Percentiles rank a stretch among this genome's conserved stretches.
Conservation (phyloP, 768 basidiomycete species). For the Agrocybe praecox region DNA sequence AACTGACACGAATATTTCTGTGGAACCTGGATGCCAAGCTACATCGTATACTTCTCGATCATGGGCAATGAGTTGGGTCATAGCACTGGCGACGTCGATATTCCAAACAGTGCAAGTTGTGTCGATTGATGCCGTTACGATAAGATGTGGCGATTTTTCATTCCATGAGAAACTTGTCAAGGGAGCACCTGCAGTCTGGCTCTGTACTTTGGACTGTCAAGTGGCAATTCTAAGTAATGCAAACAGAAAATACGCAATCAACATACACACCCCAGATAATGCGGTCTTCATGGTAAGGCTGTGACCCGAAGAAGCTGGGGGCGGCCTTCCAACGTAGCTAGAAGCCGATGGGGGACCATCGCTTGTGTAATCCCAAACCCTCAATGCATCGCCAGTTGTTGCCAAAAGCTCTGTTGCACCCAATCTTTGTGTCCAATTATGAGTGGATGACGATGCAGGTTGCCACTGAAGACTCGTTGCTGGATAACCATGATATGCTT, state of each 20-base stretch:
- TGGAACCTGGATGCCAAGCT: constrained; percentile 96
- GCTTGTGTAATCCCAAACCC: constrained; percentile 87
- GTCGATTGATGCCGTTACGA: constrained; percentile 98
- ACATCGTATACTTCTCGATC: constrained; percentile 97
- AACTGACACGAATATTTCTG: constrained; percentile 97
- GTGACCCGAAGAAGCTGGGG: constrained; percentile 54
- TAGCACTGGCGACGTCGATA: constrained; percentile 88
- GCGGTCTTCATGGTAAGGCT: constrained; percentile 74
- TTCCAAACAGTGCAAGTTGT: constrained; percentile 99
- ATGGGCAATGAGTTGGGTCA: constrained; percentile 97
- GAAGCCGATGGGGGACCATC: constrained; percentile 62
- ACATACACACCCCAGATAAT: constrained; percentile 71
- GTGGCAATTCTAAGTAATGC: constrained; percentile 6
- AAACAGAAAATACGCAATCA: constrained; percentile 8
- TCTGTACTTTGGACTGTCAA: constrained; percentile 90
- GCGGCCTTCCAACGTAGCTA: constrained; percentile 71
- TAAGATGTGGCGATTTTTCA: constrained; percentile 83
- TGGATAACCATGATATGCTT: constrained; percentile 88
- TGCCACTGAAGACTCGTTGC: constrained; percentile 95
- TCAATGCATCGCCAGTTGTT: constrained; percentile 90
- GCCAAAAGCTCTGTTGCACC: constrained; percentile 81
- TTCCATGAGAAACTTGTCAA: constrained; percentile 99
- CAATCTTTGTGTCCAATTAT: constrained; percentile 71
- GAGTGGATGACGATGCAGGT: constrained; percentile 66
- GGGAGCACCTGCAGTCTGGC: constrained; percentile 81